Conservation (phyloP, 1,139 yeast genomes). For the Suhomyces choctaworum region DNA sequence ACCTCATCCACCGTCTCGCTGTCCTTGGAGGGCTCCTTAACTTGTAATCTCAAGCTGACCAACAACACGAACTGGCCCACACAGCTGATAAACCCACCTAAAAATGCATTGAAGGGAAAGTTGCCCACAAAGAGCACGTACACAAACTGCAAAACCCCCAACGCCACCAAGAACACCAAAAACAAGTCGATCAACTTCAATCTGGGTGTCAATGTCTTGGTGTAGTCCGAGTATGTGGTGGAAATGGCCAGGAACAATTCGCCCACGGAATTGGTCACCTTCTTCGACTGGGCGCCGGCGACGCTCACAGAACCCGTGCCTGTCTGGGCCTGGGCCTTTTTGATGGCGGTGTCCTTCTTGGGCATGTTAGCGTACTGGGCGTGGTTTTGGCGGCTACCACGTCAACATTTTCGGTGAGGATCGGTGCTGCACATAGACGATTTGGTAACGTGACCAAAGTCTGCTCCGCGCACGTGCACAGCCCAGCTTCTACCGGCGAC, state of each 20-base stretch:
- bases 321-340: conserved; percentile 23
- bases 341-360: conserved; percentile 34
- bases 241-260: conserved; percentile 52
- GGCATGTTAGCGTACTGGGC: conserved; percentile 27
- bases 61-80: conserved; percentile 95
- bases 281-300: conserved; percentile 12
- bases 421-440: no score
- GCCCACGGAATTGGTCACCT: conserved; percentile 20
- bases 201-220: conserved; percentile 42
- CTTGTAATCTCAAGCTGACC: conserved; percentile 75
- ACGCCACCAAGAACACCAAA: conserved; percentile 66
- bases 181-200: conserved; percentile 75
- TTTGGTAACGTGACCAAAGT: conserved; percentile 1
- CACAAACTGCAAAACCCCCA: conserved; percentile 77
- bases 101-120: conserved; percentile 95
- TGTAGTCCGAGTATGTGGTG: conserved; percentile 51
- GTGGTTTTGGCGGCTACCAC: conserved; percentile 4
- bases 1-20: conserved; percentile 3
- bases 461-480: no score
- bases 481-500: no score
- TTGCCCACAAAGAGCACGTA: conserved; percentile 79
- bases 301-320: conserved; percentile 5
- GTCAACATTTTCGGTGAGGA: conserved; percentile 10
- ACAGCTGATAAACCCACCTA: conserved; percentile 88
- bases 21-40: conserved; percentile 16